These are phyloP conservation scores for Paramecium caudatum DNA, from an alignment of 73 alveolate genomes.

Conservation along the genomic window DNA sequence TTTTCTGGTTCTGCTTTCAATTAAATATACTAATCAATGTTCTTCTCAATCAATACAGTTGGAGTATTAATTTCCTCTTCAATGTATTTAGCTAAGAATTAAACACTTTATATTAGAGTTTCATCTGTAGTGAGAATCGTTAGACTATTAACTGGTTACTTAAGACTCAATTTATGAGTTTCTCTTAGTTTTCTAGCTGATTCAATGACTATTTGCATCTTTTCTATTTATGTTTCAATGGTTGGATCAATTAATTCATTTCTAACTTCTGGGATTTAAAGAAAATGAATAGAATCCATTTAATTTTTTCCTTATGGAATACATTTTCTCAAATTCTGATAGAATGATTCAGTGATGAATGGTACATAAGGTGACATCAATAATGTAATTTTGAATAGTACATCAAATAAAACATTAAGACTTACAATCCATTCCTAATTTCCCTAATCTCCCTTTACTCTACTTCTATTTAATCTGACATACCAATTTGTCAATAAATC, in stretches of 20 bases:
- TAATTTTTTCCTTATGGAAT: constrained; percentile 84
- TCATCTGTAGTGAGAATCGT: not conserved
- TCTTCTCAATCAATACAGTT: constrained; percentile 82
- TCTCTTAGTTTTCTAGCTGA: constrained; percentile 97
- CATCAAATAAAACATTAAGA: constrained; percentile 91
- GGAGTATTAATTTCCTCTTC: constrained; percentile 94
- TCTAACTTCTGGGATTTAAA: constrained; percentile 89
- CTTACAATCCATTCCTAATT: constrained; percentile 86
- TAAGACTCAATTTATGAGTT: constrained; percentile 89
- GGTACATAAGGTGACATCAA: constrained; percentile 99
- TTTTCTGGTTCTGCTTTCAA: constrained; percentile 89
- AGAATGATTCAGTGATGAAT: constrained; percentile 95
- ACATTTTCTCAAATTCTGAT: constrained; percentile 95
- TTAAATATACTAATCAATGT: constrained; percentile 86
- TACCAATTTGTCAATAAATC: constrained; percentile 98
- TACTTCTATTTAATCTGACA: constrained; percentile 96
- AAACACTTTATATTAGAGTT: constrained; percentile 68
- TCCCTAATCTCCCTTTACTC: constrained; percentile 98
- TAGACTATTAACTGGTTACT: constrained; percentile 87
- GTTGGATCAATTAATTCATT: constrained; percentile 89
- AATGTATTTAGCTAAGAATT: constrained; percentile 86
- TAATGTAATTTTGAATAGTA: constrained; percentile 86
- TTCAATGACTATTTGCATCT: constrained; percentile 93
- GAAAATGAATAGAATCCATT: constrained; percentile 94
- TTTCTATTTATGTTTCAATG: constrained; percentile 87